Percentiles rank a stretch among this genome's conserved stretches.
Conservation (phyloP, 306 rosid species). For the Casuarina glauca region DNA sequence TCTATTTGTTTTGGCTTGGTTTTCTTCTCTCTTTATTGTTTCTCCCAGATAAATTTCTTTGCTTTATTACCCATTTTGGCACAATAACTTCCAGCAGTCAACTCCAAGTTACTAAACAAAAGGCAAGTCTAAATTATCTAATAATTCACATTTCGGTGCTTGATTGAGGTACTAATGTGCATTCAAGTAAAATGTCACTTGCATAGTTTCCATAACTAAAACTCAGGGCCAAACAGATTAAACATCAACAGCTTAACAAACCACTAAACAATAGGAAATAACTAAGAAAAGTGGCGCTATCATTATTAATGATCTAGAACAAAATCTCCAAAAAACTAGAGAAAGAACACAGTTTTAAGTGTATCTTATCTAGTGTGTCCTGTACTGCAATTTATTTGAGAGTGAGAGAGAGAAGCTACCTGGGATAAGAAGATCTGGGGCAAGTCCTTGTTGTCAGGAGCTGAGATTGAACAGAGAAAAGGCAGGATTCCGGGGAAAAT, state of each 20-base stretch:
- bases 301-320: background rate
- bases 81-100: background rate
- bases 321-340: background rate
- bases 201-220: background rate
- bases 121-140: background rate
- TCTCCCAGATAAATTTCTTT: background rate
- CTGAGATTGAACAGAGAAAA: conserved; percentile 3
- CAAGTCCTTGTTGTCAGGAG: background rate
- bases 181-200: background rate
- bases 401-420: conserved; percentile 16
- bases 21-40: background rate
- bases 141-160: background rate
- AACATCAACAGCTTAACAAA: background rate
- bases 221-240: background rate
- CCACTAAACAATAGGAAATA: background rate
- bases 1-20: background rate
- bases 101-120: background rate
- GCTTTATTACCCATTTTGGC: background rate
- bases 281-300: background rate
- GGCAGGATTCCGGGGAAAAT: conserved; percentile 28
- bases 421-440: background rate
- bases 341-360: background rate
- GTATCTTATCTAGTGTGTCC: background rate
- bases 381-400: background rate
- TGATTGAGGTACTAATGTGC: background rate